Conservation (phyloP, 2,329 filamentous ascomycete species). For the Diplodia corticola region DNA sequence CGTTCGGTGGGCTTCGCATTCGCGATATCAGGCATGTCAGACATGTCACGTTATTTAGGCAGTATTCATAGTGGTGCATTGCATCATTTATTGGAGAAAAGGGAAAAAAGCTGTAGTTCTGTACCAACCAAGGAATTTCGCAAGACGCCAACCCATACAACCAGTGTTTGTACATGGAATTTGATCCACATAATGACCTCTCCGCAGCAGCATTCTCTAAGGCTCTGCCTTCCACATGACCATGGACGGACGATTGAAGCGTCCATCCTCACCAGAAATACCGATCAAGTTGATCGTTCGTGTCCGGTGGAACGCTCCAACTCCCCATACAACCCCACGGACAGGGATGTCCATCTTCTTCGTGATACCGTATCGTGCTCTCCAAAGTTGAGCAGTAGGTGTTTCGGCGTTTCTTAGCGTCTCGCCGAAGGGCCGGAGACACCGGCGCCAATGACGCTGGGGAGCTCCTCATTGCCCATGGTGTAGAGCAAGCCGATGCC, state of each 20-base stretch:
- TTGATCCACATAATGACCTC: conserved; percentile 1
- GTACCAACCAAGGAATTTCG: conserved; percentile 11
- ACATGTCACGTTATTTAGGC: neutral
- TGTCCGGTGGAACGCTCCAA: neutral
- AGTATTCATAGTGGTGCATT: conserved; percentile 2
- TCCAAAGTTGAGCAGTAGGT: neutral
- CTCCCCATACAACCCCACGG: neutral
- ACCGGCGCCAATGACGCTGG: conserved; percentile 93
- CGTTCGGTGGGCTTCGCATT: conserved; percentile 17
- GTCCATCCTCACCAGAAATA: neutral
- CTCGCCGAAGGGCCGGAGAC: conserved; percentile 67
- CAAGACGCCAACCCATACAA: conserved; percentile 17
- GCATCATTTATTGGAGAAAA: conserved; percentile 11
- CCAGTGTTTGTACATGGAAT: conserved; percentile 22
- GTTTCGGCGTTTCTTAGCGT: conserved; percentile 36
- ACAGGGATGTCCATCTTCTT: neutral
- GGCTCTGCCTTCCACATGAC: neutral
- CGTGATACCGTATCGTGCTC: neutral
- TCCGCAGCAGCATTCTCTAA: neutral
- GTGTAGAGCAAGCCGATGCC: conserved; percentile 76
- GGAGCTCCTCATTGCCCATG: conserved; percentile 84
- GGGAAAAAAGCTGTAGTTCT: conserved; percentile 12
- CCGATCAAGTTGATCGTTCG: neutral
- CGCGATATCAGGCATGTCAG: neutral
- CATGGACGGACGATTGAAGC: too few species aligned